Evolutionary conservation across 495 filamentous ascomycete species (phyloP).

Genomic region (Massariosphaeria phaeospora): DNA sequence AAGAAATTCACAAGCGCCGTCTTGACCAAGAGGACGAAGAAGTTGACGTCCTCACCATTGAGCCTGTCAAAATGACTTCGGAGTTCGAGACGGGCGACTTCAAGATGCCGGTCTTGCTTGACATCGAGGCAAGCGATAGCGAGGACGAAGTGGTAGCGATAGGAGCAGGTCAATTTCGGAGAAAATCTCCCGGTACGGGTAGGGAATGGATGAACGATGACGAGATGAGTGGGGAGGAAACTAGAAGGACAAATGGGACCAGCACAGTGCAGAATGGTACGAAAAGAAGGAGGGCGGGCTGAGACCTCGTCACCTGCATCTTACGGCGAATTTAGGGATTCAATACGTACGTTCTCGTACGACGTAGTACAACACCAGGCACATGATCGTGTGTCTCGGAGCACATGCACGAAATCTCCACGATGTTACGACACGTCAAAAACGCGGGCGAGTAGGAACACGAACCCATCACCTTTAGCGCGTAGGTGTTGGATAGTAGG

Average conservation of each 20-base stretch:
- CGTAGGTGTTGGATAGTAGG: too few species aligned
- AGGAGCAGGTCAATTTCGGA: constrained; percentile 74
- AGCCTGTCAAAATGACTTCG: constrained; percentile 53
- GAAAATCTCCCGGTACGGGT: constrained; percentile 62
- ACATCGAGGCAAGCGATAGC: constrained; percentile 68
- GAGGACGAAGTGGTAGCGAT: constrained; percentile 88
- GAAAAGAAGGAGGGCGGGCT: constrained; percentile 19
- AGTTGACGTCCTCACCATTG: constrained; percentile 78
- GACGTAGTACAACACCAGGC: too few species aligned
- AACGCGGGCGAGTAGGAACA: not conserved
- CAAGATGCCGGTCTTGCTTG: constrained; percentile 79
- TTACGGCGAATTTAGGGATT: too few species aligned
- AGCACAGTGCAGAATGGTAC: constrained; percentile 22
- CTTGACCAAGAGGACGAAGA: constrained; percentile 85
- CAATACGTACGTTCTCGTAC: too few species aligned
- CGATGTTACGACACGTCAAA: not conserved
- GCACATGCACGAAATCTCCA: too few species aligned
- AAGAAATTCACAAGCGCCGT: constrained; percentile 86
- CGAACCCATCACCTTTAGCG: not conserved
- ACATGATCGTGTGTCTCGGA: too few species aligned
- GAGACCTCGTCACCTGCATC: not conserved
- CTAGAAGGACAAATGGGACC: constrained; percentile 19
- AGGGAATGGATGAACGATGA: constrained; percentile 51
- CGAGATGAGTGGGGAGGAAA: constrained; percentile 46
- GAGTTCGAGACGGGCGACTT: constrained; percentile 62